These are phyloP conservation scores for Aspergillus funiculosus DNA, from an alignment of 495 filamentous ascomycete species.

Conservation along the genomic window DNA sequence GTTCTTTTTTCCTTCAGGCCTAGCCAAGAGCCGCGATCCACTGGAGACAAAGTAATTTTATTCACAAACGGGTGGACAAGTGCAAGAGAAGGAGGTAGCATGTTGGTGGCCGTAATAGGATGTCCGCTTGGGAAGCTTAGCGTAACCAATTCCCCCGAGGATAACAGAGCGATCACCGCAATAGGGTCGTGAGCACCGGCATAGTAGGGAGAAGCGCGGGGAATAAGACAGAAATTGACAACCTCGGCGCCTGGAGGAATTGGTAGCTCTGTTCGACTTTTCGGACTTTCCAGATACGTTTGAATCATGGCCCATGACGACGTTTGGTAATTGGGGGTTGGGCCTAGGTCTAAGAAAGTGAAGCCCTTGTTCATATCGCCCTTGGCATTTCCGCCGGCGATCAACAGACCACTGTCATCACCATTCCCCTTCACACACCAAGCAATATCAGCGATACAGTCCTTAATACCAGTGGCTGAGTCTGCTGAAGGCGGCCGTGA, in stretches of 20 bases:
- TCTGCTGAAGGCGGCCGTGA: slow-evolving; percentile 33
- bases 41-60: slow-evolving; percentile 55
- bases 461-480: slow-evolving; percentile 50
- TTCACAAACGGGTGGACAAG: slow-evolving; percentile 86
- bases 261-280: slow-evolving; percentile 60
- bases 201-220: slow-evolving; percentile 75
- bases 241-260: slow-evolving; percentile 76
- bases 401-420: slow-evolving; percentile 83
- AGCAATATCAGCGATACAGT: slow-evolving; percentile 66
- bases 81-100: slow-evolving; percentile 74
- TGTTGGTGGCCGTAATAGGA: slow-evolving; percentile 83
- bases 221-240: slow-evolving; percentile 76
- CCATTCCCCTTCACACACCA: slow-evolving; percentile 93
- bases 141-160: slow-evolving; percentile 81
- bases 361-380: slow-evolving; percentile 64
- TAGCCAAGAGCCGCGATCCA: slow-evolving; percentile 78
- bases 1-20: slow-evolving; percentile 74
- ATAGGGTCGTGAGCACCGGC: slow-evolving; percentile 85
- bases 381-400: slow-evolving; percentile 70
- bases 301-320: slow-evolving; percentile 79
- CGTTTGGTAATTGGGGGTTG: slow-evolving; percentile 84
- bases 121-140: slow-evolving; percentile 87
- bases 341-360: slow-evolving; percentile 82
- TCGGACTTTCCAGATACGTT: slow-evolving; percentile 68
- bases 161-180: slow-evolving; percentile 68